Evolutionary conservation across 1,284 basidiomycete genomes (phyloP), one percentile per base, ranked within the genome.

Genomic region (Malassezia dermatis): DNA sequence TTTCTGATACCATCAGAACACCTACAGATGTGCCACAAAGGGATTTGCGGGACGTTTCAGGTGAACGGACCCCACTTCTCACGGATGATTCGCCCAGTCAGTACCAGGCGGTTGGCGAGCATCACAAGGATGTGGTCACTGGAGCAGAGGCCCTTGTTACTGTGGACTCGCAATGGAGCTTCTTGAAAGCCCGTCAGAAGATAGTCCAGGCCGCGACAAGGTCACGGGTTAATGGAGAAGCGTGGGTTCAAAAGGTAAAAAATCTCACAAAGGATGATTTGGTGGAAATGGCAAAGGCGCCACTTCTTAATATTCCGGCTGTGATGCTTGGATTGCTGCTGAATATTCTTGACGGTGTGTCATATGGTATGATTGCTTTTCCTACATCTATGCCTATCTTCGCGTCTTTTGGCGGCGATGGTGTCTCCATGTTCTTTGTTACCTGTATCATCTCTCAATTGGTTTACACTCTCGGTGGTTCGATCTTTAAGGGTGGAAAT

Each of bases 301-400:
- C 71, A 1, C 53, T 73, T 42, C 58, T 60, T 13, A 53, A 66
- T 11, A 49, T 75, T 0, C 91, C 91, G 0, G 88, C 89, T 0
- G 89, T 93, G 10, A 74, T 91, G 11, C 79, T 96, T 8, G 91
- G 91, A 2, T 80, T 84, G 61, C 76, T 96, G 41, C 78, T 98
- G 60, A 98, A 98, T 69, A 81, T 96, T 40, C 79, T 98, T 23
- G 93, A 98, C 69, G 94, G 90, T 4, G 84, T 96, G 40, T 78
- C 77, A 44, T 81, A 81, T 53, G 77, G 77, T 35, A 86, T 89
- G 84, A 88, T 89, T 72, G 85, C 89, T 60, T 96, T 96, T 75
- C 91, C 91, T 1, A 83, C 85, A 0, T 65, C 66, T 24, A 62
- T 75, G 6, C 84, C 85, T 1, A 80, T 87, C 21, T 96, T 96